phyloP scores from a whole-genome alignment of 148 eudicot species.

The Rhododendron henanense region DNA sequence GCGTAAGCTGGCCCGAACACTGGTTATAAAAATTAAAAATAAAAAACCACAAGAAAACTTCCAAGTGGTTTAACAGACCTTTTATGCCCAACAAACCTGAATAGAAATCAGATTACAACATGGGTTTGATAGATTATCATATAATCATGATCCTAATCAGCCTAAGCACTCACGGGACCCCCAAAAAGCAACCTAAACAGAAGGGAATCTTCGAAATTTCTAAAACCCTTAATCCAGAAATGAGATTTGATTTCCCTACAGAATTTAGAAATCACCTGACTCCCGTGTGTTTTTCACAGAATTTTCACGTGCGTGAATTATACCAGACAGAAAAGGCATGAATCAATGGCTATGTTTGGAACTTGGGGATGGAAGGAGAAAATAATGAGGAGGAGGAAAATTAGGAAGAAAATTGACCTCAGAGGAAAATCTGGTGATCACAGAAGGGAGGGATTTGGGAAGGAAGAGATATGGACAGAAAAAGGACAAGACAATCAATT shows the following conservation, averaged over 20 bases:
- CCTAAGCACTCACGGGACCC: neutral
- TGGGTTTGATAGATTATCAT: neutral
- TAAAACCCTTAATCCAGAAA: neutral
- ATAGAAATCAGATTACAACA: neutral
- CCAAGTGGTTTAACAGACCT: neutral
- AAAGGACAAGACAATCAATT: neutral
- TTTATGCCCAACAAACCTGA: neutral
- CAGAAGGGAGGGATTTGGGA: neutral
- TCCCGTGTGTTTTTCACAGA: neutral
- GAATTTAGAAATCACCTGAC: neutral
- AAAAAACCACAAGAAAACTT: neutral
- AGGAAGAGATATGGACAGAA: neutral
- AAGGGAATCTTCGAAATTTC: neutral
- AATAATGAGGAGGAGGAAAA: too few relatives aligned
- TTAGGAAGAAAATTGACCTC: too few relatives aligned
- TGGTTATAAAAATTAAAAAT: neutral
- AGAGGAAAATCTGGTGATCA: too few relatives aligned
- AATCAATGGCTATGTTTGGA: neutral
- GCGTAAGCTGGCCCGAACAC: too few relatives aligned
- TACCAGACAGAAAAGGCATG: neutral
- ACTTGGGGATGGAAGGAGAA: too few relatives aligned
- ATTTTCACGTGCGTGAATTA: neutral
- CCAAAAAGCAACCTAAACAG: neutral
- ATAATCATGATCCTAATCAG: neutral
- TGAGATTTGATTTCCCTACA: neutral